Percentiles rank a stretch among this genome's conserved stretches.
These are phyloP conservation scores for Meripilus lineatus DNA, from an alignment of 1,284 basidiomycete species.

Conservation along the genomic window DNA sequence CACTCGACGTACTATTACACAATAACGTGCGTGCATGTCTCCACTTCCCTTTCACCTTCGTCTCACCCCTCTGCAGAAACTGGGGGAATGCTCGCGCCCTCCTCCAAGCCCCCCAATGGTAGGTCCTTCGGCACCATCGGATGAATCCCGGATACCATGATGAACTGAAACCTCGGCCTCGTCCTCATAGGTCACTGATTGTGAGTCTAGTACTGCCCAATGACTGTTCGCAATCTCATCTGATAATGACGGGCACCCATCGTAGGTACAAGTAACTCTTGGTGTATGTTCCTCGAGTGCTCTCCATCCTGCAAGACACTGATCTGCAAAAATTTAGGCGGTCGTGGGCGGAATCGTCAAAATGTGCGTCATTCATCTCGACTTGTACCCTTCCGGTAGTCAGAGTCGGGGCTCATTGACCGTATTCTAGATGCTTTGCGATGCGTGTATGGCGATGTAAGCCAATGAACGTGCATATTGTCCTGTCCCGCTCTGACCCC, in stretches of 20 bases:
- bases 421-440: conserved; percentile 41
- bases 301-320: neutral
- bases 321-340: conserved; percentile 31
- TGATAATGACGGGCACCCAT: neutral
- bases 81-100: conserved; percentile 40
- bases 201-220: conserved; percentile 28
- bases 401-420: neutral
- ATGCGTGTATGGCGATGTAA: conserved; percentile 69
- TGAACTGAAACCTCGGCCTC: neutral
- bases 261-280: conserved; percentile 50
- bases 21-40: conserved; percentile 45
- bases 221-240: neutral
- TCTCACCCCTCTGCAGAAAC: conserved; percentile 33
- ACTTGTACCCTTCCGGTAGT: neutral
- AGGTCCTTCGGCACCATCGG: conserved; percentile 10
- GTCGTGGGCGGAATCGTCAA: conserved; percentile 59
- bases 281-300: conserved; percentile 43
- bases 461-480: conserved; percentile 14
- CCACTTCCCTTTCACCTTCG: neutral
- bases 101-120: conserved; percentile 45
- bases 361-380: conserved; percentile 44
- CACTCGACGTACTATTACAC: conserved; percentile 55
- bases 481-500: conserved; percentile 8
- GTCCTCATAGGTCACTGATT: conserved; percentile 38
- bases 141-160: too few relatives aligned